Conservation (phyloP, 1,284 basidiomycete genomes). For the Xerocomus nothofagi region DNA sequence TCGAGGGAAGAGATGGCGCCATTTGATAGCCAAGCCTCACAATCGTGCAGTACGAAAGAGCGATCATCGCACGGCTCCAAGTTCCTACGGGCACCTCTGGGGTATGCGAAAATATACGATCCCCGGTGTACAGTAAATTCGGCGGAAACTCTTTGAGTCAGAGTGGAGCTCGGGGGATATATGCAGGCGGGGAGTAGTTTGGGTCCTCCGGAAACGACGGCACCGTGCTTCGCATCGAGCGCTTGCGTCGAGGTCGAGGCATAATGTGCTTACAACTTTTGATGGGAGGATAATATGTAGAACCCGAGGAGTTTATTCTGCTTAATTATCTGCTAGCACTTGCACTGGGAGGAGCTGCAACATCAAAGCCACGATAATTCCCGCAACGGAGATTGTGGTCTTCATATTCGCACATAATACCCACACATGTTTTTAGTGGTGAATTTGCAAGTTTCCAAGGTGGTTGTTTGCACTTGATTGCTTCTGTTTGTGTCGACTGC, state of each 20-base stretch:
- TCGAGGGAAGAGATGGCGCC: not conserved
- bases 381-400: not conserved
- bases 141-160: not conserved
- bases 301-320: conserved; percentile 4
- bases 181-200: not conserved
- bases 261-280: not conserved
- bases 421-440: not conserved
- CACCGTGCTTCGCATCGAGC: not conserved
- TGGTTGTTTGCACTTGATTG: not conserved
- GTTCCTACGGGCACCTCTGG: not conserved
- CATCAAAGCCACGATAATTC: conserved; percentile 3
- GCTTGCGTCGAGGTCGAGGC: not conserved
- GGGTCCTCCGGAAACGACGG: not conserved
- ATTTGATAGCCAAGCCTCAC: not conserved
- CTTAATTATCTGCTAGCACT: not conserved
- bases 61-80: not conserved
- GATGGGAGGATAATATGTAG: not conserved
- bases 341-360: too few species aligned
- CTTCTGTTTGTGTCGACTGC: too few species aligned
- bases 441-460: not conserved
- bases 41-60: not conserved
- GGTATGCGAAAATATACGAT: not conserved
- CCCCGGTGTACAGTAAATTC: not conserved
- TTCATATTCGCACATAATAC: not conserved
- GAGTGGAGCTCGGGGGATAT: not conserved